phyloP scores from a whole-genome alignment of 805 yeast species.

The Candida railenensis region DNA sequence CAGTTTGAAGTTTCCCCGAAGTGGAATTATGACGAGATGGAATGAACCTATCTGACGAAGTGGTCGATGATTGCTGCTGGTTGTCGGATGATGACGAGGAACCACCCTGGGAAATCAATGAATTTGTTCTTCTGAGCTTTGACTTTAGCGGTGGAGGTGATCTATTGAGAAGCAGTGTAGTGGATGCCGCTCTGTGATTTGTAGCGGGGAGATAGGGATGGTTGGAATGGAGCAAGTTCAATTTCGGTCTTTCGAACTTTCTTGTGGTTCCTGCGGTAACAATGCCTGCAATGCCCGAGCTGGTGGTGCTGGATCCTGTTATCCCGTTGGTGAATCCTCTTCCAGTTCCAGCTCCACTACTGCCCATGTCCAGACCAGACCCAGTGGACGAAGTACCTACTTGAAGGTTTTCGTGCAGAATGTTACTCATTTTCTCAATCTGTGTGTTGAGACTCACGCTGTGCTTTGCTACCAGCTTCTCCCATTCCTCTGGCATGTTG shows the following conservation, averaged over 20 bases:
- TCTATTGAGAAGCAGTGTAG: conserved; percentile 15
- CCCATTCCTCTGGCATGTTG: conserved; percentile 12
- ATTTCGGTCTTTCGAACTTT: conserved; percentile 3
- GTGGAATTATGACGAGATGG: conserved; percentile 43
- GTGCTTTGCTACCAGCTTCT: conserved; percentile 1
- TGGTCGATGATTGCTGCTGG: conserved; percentile 20
- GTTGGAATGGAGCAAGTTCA: not conserved
- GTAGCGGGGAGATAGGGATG: conserved; percentile 16
- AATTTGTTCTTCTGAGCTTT: conserved; percentile 33
- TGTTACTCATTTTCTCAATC: not conserved
- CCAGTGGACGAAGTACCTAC: not conserved
- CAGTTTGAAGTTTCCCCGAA: conserved; percentile 35
- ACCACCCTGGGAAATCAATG: conserved; percentile 26
- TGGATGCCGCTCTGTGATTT: conserved; percentile 25
- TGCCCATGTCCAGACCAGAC: not conserved
- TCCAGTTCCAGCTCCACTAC: not conserved
- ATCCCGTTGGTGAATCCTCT: not conserved
- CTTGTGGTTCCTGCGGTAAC: not conserved
- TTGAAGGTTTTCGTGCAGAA: not conserved
- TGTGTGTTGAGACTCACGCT: not conserved
- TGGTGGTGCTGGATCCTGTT: not conserved
- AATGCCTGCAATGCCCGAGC: not conserved
- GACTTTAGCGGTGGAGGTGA: conserved; percentile 22
- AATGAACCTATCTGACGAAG: conserved; percentile 40
- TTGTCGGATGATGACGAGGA: conserved; percentile 27